Percentiles rank a stretch among this genome's conserved stretches.
These are phyloP conservation scores for Chaetomium fimeti DNA, from an alignment of 495 filamentous ascomycete genomes.

Conservation along the genomic window DNA sequence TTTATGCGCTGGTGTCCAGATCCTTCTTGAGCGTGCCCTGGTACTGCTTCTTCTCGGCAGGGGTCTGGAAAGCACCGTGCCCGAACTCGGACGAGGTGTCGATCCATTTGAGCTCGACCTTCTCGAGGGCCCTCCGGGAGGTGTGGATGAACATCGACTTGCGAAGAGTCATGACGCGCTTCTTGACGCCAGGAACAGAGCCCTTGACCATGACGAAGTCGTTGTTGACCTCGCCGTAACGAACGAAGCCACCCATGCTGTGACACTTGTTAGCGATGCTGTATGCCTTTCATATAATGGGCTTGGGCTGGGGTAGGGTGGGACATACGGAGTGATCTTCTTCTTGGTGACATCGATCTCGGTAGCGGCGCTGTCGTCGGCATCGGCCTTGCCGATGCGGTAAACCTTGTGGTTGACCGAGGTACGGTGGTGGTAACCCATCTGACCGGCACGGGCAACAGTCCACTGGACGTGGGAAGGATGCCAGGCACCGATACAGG, in stretches of 20 bases:
- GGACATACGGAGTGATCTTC: conserved; percentile 95
- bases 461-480: conserved; percentile 99
- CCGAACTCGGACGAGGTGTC: conserved; percentile 99
- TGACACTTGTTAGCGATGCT: conserved; percentile 22
- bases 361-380: conserved; percentile 88
- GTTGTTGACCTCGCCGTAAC: conserved; percentile 99
- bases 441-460: conserved; percentile 99
- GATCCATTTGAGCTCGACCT: conserved; percentile 99
- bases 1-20: conserved; percentile 68
- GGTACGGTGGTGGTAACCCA: conserved; percentile 99
- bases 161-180: conserved; percentile 97
- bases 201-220: conserved; percentile 99
- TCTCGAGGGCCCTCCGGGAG: conserved; percentile 90
- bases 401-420: conserved; percentile 99
- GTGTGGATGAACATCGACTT: conserved; percentile 99
- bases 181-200: conserved; percentile 96
- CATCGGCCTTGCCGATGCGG: conserved; percentile 88
- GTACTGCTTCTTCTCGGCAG: conserved; percentile 92
- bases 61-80: conserved; percentile 98
- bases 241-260: conserved; percentile 98
- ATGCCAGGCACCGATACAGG: conserved; percentile 99
- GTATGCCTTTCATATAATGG: not conserved
- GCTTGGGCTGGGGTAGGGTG: not conserved
- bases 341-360: conserved; percentile 98
- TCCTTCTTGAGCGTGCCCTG: conserved; percentile 99